Conservation (phyloP, 768 basidiomycete species). For the Rhodotorula taiwanensis region DNA sequence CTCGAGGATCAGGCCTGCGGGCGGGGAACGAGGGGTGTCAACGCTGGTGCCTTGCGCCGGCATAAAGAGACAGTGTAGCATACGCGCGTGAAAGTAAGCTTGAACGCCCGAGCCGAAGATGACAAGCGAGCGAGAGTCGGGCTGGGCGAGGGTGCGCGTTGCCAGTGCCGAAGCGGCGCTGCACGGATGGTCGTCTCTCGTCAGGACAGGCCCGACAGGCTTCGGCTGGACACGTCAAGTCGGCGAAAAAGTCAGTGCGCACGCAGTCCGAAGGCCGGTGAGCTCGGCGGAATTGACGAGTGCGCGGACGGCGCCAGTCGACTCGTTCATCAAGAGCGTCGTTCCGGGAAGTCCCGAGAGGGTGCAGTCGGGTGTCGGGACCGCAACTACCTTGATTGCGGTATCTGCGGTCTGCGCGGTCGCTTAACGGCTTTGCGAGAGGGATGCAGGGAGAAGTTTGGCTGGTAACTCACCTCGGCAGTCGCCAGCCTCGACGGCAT, state of each 20-base stretch:
- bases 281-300: slow-evolving; percentile 35
- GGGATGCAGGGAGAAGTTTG: background rate
- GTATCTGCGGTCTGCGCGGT: slow-evolving; percentile 24
- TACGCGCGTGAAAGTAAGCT: slow-evolving; percentile 32
- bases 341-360: slow-evolving; percentile 34
- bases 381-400: slow-evolving; percentile 36
- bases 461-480: background rate
- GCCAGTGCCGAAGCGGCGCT: slow-evolving; percentile 33
- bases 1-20: slow-evolving; percentile 30
- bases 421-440: too few relatives aligned
- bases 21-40: too few relatives aligned
- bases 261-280: slow-evolving; percentile 41
- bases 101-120: slow-evolving; percentile 35
- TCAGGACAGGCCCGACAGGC: background rate
- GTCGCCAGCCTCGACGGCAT: slow-evolving; percentile 34
- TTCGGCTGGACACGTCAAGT: too few relatives aligned
- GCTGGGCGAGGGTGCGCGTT: slow-evolving; percentile 7
- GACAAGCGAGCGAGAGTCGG: slow-evolving; percentile 7
- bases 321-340: slow-evolving; percentile 36
- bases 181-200: background rate
- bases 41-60: too few relatives aligned
- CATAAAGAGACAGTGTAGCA: background rate
- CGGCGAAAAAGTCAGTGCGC: slow-evolving; percentile 1
- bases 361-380: slow-evolving; percentile 21
- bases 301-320: slow-evolving; percentile 19